Base-by-base conservation (phyloP, 495 filamentous ascomycete genomes). In the Rhizodiscina lignyota region DNA sequence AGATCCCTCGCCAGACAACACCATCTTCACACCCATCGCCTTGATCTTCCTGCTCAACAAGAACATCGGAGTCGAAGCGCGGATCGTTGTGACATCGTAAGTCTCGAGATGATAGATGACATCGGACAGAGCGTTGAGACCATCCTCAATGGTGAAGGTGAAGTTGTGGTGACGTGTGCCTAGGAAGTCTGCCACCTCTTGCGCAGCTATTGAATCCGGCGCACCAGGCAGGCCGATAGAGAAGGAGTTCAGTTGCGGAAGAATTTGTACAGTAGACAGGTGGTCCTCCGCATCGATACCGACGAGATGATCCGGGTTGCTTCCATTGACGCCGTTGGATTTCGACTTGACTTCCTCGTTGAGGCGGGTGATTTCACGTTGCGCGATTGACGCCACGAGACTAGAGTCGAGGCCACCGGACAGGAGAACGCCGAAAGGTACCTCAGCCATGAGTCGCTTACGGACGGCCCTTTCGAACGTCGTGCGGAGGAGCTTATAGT, bases 21-120 rank as follows among this genome's bases (percentile, higher is more conserved):
- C 89, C 89, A 97, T 97, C 72, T 97, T 97, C 37, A 97, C 83
- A 41, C 89, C 91, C 70, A 94, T 78, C 13, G 84, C 89, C 67
- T 97, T 97, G 66, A 97, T 96, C 64, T 96, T 97, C 49, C 89
- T 79, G 43, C 80, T 83, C 11, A 97, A 74, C 34, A 97, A 68
- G 63, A 92, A 97, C 89, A 97, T 97, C 37, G 89, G 89, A 4
- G 89, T 97, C 15, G 91, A 96, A 27, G 89, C 89, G 58, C 89
- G 83, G 55, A 97, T 93, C 12, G 89, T 97, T 37, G 89, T 97
- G 12, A 97, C 91, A 59, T 97, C 89, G 61, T 81, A 97, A 12
- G 83, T 83, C 65, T 97, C 89, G 38, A 97, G 72, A 59, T 97
- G 91, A 61, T 81, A 94, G 49, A 97, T 93, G 48, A 97, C 89